Evolutionary conservation across 176 grass and related monocot species (phyloP).

Genomic region (Triticum urartu): DNA sequence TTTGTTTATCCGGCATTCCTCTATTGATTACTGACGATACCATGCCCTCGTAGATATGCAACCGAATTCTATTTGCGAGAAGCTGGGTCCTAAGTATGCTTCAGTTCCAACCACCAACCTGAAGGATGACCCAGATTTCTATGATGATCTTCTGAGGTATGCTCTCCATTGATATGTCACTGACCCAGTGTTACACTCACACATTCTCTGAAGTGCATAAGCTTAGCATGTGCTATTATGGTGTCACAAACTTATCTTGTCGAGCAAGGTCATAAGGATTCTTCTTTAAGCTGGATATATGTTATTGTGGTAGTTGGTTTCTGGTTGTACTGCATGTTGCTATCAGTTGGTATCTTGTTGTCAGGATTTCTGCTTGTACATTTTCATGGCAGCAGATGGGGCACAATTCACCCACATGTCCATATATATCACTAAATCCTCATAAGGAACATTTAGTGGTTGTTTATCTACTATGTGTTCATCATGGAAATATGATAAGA

Average conservation of each 20-base stretch:
- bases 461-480: not conserved
- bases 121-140: slow-evolving; percentile 80
- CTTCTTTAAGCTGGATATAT: not conserved
- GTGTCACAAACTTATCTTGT: not conserved
- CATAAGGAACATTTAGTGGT: not conserved
- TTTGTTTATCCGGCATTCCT: not conserved
- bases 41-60: slow-evolving; percentile 72
- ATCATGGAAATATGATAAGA: not conserved
- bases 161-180: not conserved
- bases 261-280: not conserved
- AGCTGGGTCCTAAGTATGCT: slow-evolving; percentile 85
- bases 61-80: slow-evolving; percentile 76
- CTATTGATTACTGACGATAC: not conserved
- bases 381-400: not conserved
- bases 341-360: slow-evolving; percentile 1
- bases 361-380: slow-evolving; percentile 1
- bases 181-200: not conserved
- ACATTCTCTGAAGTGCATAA: not conserved
- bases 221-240: not conserved
- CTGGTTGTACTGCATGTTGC: not conserved
- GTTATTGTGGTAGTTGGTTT: slow-evolving; percentile 8
- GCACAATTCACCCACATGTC: not conserved
- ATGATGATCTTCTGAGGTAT: slow-evolving; percentile 90
- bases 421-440: not conserved
- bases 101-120: slow-evolving; percentile 64